phyloP scores from a whole-genome alignment of 2,329 filamentous ascomycete species.

The Exophiala sp. region DNA sequence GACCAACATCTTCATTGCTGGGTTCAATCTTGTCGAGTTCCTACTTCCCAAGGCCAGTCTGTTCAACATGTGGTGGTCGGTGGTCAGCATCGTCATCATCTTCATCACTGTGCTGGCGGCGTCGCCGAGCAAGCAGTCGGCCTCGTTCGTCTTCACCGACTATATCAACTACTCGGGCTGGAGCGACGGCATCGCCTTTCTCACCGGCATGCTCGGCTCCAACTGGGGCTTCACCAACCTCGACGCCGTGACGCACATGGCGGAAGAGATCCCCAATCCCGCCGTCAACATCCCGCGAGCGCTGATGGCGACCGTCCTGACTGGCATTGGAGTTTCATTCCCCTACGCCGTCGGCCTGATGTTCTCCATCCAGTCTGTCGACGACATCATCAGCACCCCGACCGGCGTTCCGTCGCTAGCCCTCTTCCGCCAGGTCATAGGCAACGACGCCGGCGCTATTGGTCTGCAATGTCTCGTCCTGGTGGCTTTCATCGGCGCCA shows the following conservation, averaged over 20 bases:
- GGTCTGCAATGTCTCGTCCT: constrained; percentile 26
- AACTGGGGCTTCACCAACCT: constrained; percentile 30
- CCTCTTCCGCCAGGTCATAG: constrained; percentile 26
- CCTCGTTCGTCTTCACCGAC: constrained; percentile 47
- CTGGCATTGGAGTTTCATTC: too few relatives aligned
- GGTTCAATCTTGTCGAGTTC: constrained; percentile 9
- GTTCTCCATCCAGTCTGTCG: too few relatives aligned
- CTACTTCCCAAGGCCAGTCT: constrained; percentile 15
- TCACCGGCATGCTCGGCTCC: constrained; percentile 34
- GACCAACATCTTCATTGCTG: constrained; percentile 8
- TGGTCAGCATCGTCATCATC: constrained; percentile 27
- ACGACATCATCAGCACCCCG: constrained; percentile 23
- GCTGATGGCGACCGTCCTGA: too few relatives aligned
- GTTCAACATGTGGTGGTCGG: constrained; percentile 18
- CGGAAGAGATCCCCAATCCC: constrained; percentile 29
- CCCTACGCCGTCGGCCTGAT: constrained; percentile 17
- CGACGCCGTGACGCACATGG: constrained; percentile 29
- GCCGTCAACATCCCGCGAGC: not conserved
- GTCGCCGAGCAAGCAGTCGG: constrained; percentile 34
- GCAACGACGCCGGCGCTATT: constrained; percentile 15
- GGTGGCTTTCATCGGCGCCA: constrained; percentile 42
- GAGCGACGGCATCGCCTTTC: constrained; percentile 57
- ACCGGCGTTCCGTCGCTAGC: too few relatives aligned
- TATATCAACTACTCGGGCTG: constrained; percentile 65
- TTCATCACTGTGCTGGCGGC: constrained; percentile 31